A percentile compares a stretch with the other conserved stretches of the same genome.
These are phyloP conservation scores for Phytopythium oedochilum DNA, from an alignment of 352 stramenopile species.

Conservation along the genomic window DNA sequence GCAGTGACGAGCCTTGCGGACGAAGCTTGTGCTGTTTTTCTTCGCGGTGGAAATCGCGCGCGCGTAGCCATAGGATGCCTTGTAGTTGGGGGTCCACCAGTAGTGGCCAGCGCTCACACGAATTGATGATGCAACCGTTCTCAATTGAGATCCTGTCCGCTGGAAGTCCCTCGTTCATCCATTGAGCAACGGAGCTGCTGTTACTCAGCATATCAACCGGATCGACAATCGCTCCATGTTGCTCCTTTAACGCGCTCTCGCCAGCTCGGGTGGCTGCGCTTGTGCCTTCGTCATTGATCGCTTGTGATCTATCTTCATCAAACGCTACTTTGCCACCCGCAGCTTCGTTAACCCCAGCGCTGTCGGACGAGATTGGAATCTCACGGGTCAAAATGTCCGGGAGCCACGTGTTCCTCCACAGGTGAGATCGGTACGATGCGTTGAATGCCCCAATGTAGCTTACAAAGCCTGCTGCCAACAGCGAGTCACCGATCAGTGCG, in stretches of 20 bases:
- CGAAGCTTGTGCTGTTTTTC: slow-evolving; percentile 8
- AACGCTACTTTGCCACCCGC: background rate
- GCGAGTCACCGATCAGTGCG: slow-evolving; percentile 83
- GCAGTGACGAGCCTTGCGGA: background rate
- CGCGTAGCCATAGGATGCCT: slow-evolving; percentile 84
- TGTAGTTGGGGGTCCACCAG: slow-evolving; percentile 90
- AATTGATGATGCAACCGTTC: slow-evolving; percentile 91
- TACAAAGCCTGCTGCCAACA: slow-evolving; percentile 88
- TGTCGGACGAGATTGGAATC: slow-evolving; percentile 70
- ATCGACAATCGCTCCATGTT: slow-evolving; percentile 42
- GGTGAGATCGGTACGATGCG: slow-evolving; percentile 62
- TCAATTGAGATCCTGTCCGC: slow-evolving; percentile 90
- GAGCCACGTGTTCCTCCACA: slow-evolving; percentile 88
- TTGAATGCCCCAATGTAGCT: slow-evolving; percentile 93
- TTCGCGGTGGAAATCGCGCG: slow-evolving; percentile 30
- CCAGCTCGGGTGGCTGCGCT: background rate
- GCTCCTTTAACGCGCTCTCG: background rate
- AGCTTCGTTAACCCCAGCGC: background rate
- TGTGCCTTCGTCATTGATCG: background rate
- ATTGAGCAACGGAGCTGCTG: slow-evolving; percentile 80
- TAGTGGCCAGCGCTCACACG: slow-evolving; percentile 84
- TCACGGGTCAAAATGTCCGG: slow-evolving; percentile 81
- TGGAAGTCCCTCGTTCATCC: slow-evolving; percentile 91
- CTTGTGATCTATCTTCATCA: background rate
- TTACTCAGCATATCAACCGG: slow-evolving; percentile 85